A percentile compares a stretch with the other conserved stretches of the same genome.
These are phyloP conservation scores for Petasospora rhodanensis DNA, from an alignment of 1,139 yeast genomes.

Conservation along the genomic window DNA sequence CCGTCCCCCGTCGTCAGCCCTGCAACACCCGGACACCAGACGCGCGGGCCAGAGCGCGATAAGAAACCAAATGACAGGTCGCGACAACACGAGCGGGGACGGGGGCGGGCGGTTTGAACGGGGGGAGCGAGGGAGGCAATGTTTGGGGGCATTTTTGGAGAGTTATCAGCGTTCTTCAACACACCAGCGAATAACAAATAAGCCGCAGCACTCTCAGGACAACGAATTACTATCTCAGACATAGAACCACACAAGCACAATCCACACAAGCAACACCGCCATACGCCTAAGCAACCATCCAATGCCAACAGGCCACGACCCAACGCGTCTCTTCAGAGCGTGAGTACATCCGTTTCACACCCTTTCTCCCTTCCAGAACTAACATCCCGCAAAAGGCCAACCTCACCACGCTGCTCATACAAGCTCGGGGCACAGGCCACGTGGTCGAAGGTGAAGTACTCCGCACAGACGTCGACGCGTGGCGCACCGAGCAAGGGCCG, in stretches of 20 bases:
- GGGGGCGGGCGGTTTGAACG: no score
- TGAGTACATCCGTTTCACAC: constrained; percentile 8
- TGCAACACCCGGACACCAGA: no score
- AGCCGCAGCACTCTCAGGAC: no score
- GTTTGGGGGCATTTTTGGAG: no score
- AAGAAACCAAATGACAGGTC: no score
- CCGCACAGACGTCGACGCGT: constrained; percentile 10
- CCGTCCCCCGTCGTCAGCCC: no score
- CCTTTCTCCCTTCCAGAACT: neutral
- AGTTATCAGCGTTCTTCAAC: no score
- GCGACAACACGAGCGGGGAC: no score
- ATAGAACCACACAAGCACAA: neutral
- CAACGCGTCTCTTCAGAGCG: constrained; percentile 24
- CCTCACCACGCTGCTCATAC: constrained; percentile 15
- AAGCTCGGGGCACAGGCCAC: constrained; percentile 22
- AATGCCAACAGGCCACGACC: constrained; percentile 28
- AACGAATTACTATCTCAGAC: no score
- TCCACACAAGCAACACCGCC: neutral
- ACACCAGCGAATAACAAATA: no score
- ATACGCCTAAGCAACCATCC: neutral
- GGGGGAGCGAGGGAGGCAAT: no score
- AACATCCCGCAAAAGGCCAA: constrained; percentile 19
- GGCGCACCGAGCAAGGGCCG: neutral
- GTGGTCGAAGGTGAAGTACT: constrained; percentile 23
- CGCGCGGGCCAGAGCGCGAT: no score